Percentiles rank a stretch among this genome's conserved stretches.
Evolutionary conservation across 257 asterid species (phyloP).

Genomic region (Nicotiana knightiana): DNA sequence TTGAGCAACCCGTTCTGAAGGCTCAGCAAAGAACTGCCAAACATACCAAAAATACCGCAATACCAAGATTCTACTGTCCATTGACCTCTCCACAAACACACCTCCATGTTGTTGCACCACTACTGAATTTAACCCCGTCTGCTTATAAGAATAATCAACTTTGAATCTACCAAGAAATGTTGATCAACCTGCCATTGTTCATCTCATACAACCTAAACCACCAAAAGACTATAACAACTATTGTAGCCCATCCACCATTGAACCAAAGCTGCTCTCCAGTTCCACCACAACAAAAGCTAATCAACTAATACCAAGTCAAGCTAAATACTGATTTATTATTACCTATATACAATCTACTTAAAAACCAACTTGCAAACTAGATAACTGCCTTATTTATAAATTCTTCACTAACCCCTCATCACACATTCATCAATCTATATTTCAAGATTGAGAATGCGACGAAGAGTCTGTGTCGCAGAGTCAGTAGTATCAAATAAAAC

Average conservation of each 20-base stretch:
- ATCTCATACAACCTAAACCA: not conserved
- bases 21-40: conserved; percentile 6
- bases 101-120: conserved; percentile 19
- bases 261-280: conserved; percentile 27
- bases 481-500: conserved; percentile 43
- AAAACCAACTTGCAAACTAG: conserved; percentile 24
- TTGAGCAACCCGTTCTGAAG: not conserved
- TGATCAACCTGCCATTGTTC: conserved; percentile 28
- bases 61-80: conserved; percentile 19
- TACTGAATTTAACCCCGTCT: not conserved
- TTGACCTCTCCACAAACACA: conserved; percentile 1
- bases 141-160: not conserved
- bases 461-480: conserved; percentile 80
- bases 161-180: conserved; percentile 25
- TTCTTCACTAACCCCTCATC: conserved; percentile 24
- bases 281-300: conserved; percentile 19
- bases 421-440: conserved; percentile 43
- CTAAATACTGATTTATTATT: conserved; percentile 36
- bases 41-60: conserved; percentile 6
- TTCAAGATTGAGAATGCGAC: conserved; percentile 97
- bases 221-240: not conserved
- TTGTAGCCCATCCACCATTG: not conserved
- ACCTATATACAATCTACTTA: conserved; percentile 39
- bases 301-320: conserved; percentile 13
- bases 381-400: conserved; percentile 38